Evolutionary conservation across 345 rosid species (phyloP).

Genomic region (Eucalyptus polybractea): DNA sequence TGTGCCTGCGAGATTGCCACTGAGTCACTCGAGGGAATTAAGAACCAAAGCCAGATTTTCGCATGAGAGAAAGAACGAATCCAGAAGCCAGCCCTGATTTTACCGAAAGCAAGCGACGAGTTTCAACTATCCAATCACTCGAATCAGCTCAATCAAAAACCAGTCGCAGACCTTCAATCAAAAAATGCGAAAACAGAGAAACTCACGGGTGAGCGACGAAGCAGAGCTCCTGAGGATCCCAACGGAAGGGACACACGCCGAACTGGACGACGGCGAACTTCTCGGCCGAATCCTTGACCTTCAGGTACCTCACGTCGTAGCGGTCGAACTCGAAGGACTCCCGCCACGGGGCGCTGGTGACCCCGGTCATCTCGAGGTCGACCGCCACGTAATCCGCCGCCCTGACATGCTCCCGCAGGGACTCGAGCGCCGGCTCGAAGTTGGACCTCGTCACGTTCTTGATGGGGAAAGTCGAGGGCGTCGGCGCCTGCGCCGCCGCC

Average conservation of each 20-base stretch:
- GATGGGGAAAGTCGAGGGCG: conserved; percentile 44
- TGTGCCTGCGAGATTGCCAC: conserved; percentile 38
- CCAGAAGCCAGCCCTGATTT: neutral
- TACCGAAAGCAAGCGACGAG: neutral
- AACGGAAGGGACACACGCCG: conserved; percentile 90
- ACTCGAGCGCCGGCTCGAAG: conserved; percentile 49
- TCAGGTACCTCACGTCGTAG: conserved; percentile 64
- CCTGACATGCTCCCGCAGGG: conserved; percentile 44
- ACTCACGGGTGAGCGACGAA: conserved; percentile 75
- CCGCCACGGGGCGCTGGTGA: conserved; percentile 84
- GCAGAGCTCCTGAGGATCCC: conserved; percentile 58
- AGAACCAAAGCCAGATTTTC: neutral
- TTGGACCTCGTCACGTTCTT: conserved; percentile 70
- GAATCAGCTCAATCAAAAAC: too few relatives aligned
- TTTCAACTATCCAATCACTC: neutral
- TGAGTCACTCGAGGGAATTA: neutral
- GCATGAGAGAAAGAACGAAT: neutral
- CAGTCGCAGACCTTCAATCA: neutral
- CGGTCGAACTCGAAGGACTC: conserved; percentile 80
- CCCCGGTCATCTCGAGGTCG: conserved; percentile 93
- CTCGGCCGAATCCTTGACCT: conserved; percentile 92
- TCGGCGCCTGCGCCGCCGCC: neutral
- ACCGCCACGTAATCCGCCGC: conserved; percentile 88
- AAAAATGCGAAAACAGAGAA: neutral
- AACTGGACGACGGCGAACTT: conserved; percentile 90